Conservation (phyloP, 305 asterid species). For the Rubia peregrina region DNA sequence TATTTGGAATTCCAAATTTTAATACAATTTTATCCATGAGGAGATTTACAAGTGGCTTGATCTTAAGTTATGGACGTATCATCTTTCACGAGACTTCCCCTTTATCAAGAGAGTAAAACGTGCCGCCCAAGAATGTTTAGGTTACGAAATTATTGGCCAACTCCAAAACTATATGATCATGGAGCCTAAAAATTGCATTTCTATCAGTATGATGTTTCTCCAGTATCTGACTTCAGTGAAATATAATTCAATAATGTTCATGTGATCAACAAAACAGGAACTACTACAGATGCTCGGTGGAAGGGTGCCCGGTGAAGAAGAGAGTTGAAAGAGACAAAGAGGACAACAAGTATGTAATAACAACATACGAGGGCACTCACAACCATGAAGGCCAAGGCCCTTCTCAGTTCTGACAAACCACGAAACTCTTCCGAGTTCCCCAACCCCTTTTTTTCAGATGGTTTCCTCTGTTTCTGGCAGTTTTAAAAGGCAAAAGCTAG, state of each 20-base stretch:
- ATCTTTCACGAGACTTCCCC: too few species aligned
- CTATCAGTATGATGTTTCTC: neutral
- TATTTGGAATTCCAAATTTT: too few species aligned
- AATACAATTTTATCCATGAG: too few species aligned
- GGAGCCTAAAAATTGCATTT: neutral
- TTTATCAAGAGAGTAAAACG: too few species aligned
- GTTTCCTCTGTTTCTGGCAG: constrained; percentile 11
- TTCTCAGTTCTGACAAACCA: constrained; percentile 27
- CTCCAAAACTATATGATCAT: neutral
- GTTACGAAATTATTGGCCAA: too few species aligned
- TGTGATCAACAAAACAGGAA: constrained; percentile 61
- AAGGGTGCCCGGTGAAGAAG: constrained; percentile 87
- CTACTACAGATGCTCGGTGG: constrained; percentile 69
- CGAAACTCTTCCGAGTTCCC: neutral
- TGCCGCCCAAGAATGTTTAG: too few species aligned
- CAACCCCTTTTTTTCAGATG: constrained; percentile 4
- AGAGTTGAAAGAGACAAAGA: constrained; percentile 83
- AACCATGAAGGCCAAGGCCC: constrained; percentile 65
- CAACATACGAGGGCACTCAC: constrained; percentile 86
- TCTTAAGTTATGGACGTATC: too few species aligned
- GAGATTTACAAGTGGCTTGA: too few species aligned
- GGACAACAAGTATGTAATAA: constrained; percentile 63
- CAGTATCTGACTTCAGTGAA: neutral
- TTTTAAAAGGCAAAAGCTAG: constrained; percentile 2
- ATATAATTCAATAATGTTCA: neutral